Conservation (phyloP, 1,284 basidiomycete species). For the Irpex lacteus region DNA sequence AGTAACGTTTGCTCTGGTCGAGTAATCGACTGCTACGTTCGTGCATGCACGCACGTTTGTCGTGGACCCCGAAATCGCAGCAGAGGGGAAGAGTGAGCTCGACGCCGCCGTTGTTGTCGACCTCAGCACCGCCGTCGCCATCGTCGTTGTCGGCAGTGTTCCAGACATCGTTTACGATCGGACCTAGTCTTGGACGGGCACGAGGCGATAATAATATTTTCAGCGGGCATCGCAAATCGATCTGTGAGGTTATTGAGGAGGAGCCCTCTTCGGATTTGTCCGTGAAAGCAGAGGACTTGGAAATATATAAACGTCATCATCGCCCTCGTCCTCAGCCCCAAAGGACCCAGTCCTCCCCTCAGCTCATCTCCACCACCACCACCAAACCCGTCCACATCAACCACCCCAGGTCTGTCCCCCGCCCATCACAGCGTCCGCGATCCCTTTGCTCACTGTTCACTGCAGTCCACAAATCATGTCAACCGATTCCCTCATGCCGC, state of each 20-base stretch:
- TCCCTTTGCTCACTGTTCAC: slow-evolving; percentile 25
- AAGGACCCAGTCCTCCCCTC: slow-evolving; percentile 49
- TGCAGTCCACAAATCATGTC: slow-evolving; percentile 35
- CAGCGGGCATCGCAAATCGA: slow-evolving; percentile 27
- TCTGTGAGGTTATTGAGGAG: slow-evolving; percentile 53
- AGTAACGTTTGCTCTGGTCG: background rate
- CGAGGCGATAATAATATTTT: slow-evolving; percentile 1
- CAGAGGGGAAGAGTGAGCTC: slow-evolving; percentile 16
- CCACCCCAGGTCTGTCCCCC: slow-evolving; percentile 31
- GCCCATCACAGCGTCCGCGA: slow-evolving; percentile 7
- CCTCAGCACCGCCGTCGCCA: slow-evolving; percentile 8
- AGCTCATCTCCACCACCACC: slow-evolving; percentile 63
- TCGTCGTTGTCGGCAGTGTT: slow-evolving; percentile 18
- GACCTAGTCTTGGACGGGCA: slow-evolving; percentile 10
- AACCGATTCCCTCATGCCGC: slow-evolving; percentile 50
- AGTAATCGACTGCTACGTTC: background rate
- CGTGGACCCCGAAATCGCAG: slow-evolving; percentile 8
- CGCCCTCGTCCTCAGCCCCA: slow-evolving; percentile 43
- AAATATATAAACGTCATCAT: slow-evolving; percentile 53
- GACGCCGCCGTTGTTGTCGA: background rate
- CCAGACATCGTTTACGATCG: slow-evolving; percentile 23
- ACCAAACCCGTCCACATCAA: slow-evolving; percentile 60
- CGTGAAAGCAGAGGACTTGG: slow-evolving; percentile 18
- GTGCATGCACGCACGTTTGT: slow-evolving; percentile 34
- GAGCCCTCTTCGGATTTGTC: slow-evolving; percentile 31